Evolutionary conservation across 331 rosid species (phyloP).

Genomic region (Prunus yedoensis): DNA sequence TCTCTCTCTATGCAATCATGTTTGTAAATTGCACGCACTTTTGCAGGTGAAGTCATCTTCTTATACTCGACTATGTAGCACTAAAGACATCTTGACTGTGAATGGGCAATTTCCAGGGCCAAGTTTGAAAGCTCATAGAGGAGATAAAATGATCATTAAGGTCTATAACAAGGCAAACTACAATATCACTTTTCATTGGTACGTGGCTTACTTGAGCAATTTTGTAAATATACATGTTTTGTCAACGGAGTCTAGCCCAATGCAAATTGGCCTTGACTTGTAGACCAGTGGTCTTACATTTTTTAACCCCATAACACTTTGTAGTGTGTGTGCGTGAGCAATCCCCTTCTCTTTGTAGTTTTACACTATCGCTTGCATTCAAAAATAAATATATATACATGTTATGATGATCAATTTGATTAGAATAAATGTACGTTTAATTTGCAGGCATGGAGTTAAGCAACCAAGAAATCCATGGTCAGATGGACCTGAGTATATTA

Average conservation of each 20-base stretch:
- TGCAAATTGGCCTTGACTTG: too few relatives aligned
- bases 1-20: not conserved
- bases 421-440: not conserved
- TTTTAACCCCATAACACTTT: too few relatives aligned
- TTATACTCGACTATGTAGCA: constrained; percentile 39
- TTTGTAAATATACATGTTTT: too few relatives aligned
- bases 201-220: not conserved
- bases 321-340: too few relatives aligned
- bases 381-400: too few relatives aligned
- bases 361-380: too few relatives aligned
- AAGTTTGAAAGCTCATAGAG: constrained; percentile 45
- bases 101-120: constrained; percentile 61
- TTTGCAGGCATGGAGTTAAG: constrained; percentile 55
- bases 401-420: too few relatives aligned
- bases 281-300: too few relatives aligned
- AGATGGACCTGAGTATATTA: constrained; percentile 61
- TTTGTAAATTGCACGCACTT: not conserved
- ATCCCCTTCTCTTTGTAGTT: too few relatives aligned
- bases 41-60: constrained; percentile 49
- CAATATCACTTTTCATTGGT: constrained; percentile 63
- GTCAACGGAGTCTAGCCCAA: too few relatives aligned
- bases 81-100: constrained; percentile 45
- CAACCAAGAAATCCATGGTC: constrained; percentile 45
- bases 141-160: constrained; percentile 47
- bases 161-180: constrained; percentile 50